Conservation (phyloP, 2,329 filamentous ascomycete genomes). For the Talaromyces verruculosus region DNA sequence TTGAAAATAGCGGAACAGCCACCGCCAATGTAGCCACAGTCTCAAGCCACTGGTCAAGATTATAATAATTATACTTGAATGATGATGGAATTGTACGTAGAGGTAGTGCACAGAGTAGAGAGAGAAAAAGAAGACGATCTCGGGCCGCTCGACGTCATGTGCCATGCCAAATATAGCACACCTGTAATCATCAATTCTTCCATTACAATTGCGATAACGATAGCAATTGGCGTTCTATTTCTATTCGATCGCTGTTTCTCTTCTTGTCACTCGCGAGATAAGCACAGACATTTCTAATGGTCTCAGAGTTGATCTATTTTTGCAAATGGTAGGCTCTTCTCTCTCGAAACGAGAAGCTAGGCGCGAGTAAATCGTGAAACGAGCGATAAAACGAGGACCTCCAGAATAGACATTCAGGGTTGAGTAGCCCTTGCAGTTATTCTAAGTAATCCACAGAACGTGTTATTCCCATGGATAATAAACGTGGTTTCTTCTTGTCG, state of each 20-base stretch:
- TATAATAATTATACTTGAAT: not conserved
- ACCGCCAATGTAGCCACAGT: constrained; percentile 12
- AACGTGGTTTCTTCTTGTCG: not conserved
- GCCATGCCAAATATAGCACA: constrained; percentile 7
- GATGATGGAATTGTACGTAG: not conserved
- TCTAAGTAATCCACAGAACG: not conserved
- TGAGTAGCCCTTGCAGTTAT: not conserved
- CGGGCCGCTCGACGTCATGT: constrained; percentile 1
- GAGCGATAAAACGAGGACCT: not conserved
- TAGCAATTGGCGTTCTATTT: not conserved
- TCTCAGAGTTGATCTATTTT: not conserved
- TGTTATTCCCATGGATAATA: not conserved
- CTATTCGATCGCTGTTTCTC: not conserved
- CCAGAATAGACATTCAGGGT: not conserved
- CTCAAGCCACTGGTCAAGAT: constrained; percentile 4
- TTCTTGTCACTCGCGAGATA: not conserved
- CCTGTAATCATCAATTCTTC: not conserved
- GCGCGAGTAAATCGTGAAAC: constrained; percentile 10
- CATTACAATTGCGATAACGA: too few species aligned
- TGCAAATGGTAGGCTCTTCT: constrained; percentile 11
- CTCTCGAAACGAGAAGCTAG: not conserved
- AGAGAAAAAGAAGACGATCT: not conserved
- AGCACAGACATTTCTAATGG: not conserved
- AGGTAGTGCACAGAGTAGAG: not conserved
- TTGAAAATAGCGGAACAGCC: not conserved